phyloP scores from a whole-genome alignment of 768 basidiomycete genomes.

The Symmetrospora coprosmae region DNA sequence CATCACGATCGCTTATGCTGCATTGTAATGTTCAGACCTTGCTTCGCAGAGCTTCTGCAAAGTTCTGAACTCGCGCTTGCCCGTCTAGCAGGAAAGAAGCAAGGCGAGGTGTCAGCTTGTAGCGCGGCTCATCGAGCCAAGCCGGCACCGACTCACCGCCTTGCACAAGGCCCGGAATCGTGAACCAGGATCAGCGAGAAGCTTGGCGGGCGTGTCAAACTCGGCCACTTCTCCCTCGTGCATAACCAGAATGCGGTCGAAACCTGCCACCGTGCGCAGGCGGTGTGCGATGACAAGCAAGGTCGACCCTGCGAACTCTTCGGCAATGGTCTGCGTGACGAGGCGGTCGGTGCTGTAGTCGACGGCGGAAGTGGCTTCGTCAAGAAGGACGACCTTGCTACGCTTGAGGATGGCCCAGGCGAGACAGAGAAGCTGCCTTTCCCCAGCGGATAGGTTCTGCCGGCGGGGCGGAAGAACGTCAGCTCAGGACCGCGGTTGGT shows the following conservation, averaged over 20 bases:
- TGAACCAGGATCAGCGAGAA: slow-evolving; percentile 26
- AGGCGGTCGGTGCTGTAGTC: slow-evolving; percentile 31
- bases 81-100: background rate
- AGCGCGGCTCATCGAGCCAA: background rate
- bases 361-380: slow-evolving; percentile 34
- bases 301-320: slow-evolving; percentile 55
- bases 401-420: slow-evolving; percentile 27
- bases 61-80: slow-evolving; percentile 11
- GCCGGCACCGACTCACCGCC: background rate
- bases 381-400: slow-evolving; percentile 32
- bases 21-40: no score
- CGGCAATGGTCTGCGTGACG: slow-evolving; percentile 60
- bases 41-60: background rate
- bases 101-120: background rate
- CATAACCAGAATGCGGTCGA: slow-evolving; percentile 29
- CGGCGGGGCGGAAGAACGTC: slow-evolving; percentile 15
- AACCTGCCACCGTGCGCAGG: slow-evolving; percentile 30
- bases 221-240: slow-evolving; percentile 30
- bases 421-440: background rate
- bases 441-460: slow-evolving; percentile 33
- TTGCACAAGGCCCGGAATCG: slow-evolving; percentile 29
- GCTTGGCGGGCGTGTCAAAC: slow-evolving; percentile 27
- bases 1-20: no score
- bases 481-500: background rate
- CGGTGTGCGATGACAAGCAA: slow-evolving; percentile 52